These are phyloP conservation scores for Dryadomyces quercivorus DNA, from an alignment of 2,329 filamentous ascomycete genomes.

Conservation along the genomic window DNA sequence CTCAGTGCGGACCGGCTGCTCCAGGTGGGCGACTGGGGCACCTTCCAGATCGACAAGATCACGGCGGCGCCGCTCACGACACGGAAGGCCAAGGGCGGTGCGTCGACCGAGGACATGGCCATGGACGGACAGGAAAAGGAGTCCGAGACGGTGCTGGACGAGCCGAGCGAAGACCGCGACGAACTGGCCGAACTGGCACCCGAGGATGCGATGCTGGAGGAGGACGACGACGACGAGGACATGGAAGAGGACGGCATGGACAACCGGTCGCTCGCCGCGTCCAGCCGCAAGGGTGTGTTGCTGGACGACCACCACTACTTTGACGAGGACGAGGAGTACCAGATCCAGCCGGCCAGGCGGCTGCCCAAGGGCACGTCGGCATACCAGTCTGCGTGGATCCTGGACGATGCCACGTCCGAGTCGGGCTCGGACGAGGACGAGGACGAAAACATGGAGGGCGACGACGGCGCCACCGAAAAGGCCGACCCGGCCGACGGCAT, in stretches of 20 bases:
- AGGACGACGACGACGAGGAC: constrained; percentile 35
- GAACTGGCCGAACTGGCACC: constrained; percentile 74
- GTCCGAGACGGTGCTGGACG: constrained; percentile 44
- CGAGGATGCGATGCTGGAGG: constrained; percentile 74
- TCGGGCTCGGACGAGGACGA: constrained; percentile 77
- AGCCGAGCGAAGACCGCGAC: constrained; percentile 68
- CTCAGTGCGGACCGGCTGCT: constrained; percentile 83
- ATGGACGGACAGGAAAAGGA: constrained; percentile 42
- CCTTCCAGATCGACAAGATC: constrained; percentile 86
- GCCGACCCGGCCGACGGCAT: constrained; percentile 64
- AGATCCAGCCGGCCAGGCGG: constrained; percentile 52
- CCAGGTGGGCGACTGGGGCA: constrained; percentile 87
- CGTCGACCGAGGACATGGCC: constrained; percentile 34
- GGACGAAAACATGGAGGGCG: constrained; percentile 39
- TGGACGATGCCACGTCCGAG: constrained; percentile 63
- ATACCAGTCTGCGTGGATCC: constrained; percentile 90
- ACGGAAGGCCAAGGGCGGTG: constrained; percentile 43
- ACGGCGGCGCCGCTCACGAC: constrained; percentile 57
- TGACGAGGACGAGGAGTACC: constrained; percentile 65
- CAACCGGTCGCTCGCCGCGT: constrained; percentile 24
- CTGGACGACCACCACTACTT: constrained; percentile 98
- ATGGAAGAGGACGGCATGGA: constrained; percentile 43
- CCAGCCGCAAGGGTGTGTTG: constrained; percentile 70
- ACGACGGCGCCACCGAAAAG: constrained; percentile 43
- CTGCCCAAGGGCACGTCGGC: constrained; percentile 84